Conservation (phyloP, 2,329 filamentous ascomycete species). For the Raffaelea ambrosiae region DNA sequence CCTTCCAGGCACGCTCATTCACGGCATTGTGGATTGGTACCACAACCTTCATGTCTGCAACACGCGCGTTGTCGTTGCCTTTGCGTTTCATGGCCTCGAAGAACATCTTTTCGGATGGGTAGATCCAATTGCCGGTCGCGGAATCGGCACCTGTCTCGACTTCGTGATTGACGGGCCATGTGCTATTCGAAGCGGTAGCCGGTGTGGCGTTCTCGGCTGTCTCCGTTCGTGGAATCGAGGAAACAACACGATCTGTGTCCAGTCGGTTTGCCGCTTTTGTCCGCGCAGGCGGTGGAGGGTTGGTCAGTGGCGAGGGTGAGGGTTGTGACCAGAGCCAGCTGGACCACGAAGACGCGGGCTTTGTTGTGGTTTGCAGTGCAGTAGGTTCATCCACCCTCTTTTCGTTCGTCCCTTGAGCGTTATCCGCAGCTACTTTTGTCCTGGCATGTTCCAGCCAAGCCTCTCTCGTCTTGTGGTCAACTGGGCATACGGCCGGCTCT, state of each 20-base stretch:
- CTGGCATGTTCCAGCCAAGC: constrained; percentile 71
- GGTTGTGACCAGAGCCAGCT: constrained; percentile 27
- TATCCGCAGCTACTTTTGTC: constrained; percentile 9
- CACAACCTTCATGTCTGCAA: constrained; percentile 77
- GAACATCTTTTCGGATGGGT: constrained; percentile 95
- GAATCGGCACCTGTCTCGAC: constrained; percentile 64
- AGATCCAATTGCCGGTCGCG: constrained; percentile 83
- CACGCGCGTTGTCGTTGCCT: constrained; percentile 61
- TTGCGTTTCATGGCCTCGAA: constrained; percentile 96
- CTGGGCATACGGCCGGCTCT: constrained; percentile 53
- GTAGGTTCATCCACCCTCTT: not conserved
- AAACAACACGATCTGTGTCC: constrained; percentile 62
- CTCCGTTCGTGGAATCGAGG: constrained; percentile 59
- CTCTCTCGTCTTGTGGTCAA: constrained; percentile 82
- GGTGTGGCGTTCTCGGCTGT: constrained; percentile 26
- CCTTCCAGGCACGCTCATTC: constrained; percentile 90
- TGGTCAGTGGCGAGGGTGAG: constrained; percentile 9
- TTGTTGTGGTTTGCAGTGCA: constrained; percentile 8
- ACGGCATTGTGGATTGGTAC: constrained; percentile 98
- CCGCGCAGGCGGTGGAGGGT: constrained; percentile 6
- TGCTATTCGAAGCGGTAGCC: constrained; percentile 17
- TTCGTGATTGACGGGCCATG: constrained; percentile 57
- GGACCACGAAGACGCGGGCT: constrained; percentile 31
- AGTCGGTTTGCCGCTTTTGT: constrained; percentile 28
- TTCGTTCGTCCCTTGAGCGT: constrained; percentile 16